A percentile compares a stretch with the other conserved stretches of the same genome.
Conservation (phyloP, 768 basidiomycete genomes). For the Rubroboletus pulcherrimus region DNA sequence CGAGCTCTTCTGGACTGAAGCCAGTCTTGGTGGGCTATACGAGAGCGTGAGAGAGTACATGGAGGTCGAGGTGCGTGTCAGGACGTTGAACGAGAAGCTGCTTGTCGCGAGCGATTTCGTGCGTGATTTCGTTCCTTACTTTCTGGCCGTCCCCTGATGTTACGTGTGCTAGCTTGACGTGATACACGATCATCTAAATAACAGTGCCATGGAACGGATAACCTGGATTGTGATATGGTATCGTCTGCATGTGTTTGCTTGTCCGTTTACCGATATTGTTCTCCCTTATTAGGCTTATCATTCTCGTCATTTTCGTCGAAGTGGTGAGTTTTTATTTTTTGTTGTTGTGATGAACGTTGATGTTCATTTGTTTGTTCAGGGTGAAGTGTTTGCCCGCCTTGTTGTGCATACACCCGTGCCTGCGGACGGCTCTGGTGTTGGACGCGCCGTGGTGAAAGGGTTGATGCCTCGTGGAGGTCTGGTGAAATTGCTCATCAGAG, state of each 20-base stretch:
- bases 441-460: conserved; percentile 2
- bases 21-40: conserved; percentile 83
- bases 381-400: conserved; percentile 77
- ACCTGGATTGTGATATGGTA: conserved; percentile 77
- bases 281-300: conserved; percentile 66
- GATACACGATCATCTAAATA: conserved; percentile 91
- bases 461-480: conserved; percentile 26
- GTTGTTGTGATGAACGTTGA: not conserved
- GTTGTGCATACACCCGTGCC: conserved; percentile 49
- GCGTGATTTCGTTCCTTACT: conserved; percentile 29
- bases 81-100: conserved; percentile 84
- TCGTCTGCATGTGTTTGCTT: conserved; percentile 40
- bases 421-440: not conserved
- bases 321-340: conserved; percentile 43
- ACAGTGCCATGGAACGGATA: conserved; percentile 85
- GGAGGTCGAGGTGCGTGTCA: conserved; percentile 81
- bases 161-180: conserved; percentile 64
- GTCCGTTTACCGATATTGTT: conserved; percentile 29
- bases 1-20: conserved; percentile 93
- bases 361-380: conserved; percentile 36
- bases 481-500: conserved; percentile 18
- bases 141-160: not conserved
- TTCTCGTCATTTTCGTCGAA: conserved; percentile 86
- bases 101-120: conserved; percentile 87
- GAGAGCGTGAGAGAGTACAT: conserved; percentile 94